These are phyloP conservation scores for Leccinum pallidistipes DNA, from an alignment of 1,284 basidiomycete species.

Conservation along the genomic window DNA sequence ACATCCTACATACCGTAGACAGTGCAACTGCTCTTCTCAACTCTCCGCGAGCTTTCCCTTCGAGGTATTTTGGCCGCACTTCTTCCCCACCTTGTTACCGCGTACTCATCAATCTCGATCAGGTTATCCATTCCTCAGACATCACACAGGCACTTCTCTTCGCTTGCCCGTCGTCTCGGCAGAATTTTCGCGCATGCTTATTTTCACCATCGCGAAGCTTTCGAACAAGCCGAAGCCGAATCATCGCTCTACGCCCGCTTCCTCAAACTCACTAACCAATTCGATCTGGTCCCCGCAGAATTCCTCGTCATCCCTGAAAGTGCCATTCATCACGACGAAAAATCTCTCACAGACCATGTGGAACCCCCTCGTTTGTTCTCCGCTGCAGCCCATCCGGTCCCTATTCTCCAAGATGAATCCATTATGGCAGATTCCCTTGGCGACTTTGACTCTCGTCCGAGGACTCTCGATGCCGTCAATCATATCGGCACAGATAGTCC, in stretches of 20 bases:
- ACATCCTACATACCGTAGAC: constrained; percentile 93
- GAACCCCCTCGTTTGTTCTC: constrained; percentile 51
- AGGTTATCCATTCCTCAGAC: constrained; percentile 77
- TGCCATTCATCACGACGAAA: constrained; percentile 34
- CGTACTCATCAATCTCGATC: constrained; percentile 12
- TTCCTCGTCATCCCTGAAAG: constrained; percentile 76
- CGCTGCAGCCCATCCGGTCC: constrained; percentile 42
- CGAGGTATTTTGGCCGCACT: constrained; percentile 50
- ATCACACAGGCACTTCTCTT: constrained; percentile 85
- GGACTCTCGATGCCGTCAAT: constrained; percentile 24
- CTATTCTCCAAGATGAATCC: constrained; percentile 19
- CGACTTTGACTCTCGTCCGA: constrained; percentile 18
- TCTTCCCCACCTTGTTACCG: constrained; percentile 26
- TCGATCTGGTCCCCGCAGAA: constrained; percentile 79
- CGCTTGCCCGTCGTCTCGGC: constrained; percentile 85
- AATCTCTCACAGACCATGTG: constrained; percentile 34
- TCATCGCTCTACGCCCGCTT: constrained; percentile 92
- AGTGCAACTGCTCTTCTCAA: constrained; percentile 92
- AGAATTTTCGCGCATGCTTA: constrained; percentile 96
- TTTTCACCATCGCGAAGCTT: constrained; percentile 90
- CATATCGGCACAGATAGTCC: constrained; percentile 45
- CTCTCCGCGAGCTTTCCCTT: constrained; percentile 90
- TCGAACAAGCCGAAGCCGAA: constrained; percentile 88
- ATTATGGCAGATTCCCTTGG: constrained; percentile 18
- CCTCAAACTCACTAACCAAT: constrained; percentile 77